Conservation (phyloP, 2,329 filamentous ascomycete species). For the Claviceps sp. region DNA sequence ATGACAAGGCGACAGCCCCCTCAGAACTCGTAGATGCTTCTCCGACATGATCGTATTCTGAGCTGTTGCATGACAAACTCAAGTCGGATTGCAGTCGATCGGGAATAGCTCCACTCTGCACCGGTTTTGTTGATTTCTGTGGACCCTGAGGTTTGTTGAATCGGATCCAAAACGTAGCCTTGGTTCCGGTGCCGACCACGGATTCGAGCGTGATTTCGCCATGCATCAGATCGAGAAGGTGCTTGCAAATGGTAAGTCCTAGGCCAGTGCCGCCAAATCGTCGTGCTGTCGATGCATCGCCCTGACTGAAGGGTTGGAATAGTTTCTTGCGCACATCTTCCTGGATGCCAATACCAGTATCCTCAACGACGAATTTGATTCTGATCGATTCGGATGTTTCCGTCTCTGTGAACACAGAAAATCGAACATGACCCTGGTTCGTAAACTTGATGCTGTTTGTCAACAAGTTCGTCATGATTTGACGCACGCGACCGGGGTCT, state of each 20-base stretch:
- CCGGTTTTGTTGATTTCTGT: conserved; percentile 34
- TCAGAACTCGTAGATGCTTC: conserved; percentile 25
- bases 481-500: conserved; percentile 69
- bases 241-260: conserved; percentile 70
- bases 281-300: conserved; percentile 64
- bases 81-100: conserved; percentile 52
- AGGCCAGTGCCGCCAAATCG: conserved; percentile 70
- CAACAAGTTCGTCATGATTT: conserved; percentile 69
- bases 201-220: conserved; percentile 62
- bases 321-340: conserved; percentile 59
- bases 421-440: conserved; percentile 51
- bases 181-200: conserved; percentile 52
- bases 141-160: conserved; percentile 54
- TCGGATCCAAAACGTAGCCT: conserved; percentile 62
- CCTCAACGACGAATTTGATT: conserved; percentile 59
- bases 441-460: conserved; percentile 71
- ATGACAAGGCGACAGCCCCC: conserved; percentile 11
- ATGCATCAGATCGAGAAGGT: conserved; percentile 66
- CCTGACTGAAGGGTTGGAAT: conserved; percentile 73
- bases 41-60: conserved; percentile 41
- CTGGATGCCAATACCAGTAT: conserved; percentile 72
- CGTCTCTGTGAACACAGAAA: conserved; percentile 49
- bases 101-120: conserved; percentile 50
- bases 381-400: conserved; percentile 52
- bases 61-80: conserved; percentile 53